Conservation (phyloP, 371 early-diverging fungal genomes). For the Mucor indicus region DNA sequence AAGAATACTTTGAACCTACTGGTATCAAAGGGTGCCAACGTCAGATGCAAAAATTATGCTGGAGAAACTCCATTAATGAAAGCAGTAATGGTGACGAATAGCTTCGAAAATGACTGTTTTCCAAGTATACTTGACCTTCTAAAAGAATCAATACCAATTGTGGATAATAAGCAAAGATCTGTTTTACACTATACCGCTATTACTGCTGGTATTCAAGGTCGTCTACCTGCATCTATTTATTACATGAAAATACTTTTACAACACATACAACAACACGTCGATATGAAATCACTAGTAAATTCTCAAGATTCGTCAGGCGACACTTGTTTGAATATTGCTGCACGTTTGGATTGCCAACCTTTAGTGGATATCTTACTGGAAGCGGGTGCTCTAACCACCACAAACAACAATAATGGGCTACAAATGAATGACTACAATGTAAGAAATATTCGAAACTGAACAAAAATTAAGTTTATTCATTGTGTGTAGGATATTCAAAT, state of each 20-base stretch:
- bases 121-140: constrained; percentile 68
- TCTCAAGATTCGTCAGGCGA: constrained; percentile 80
- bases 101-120: constrained; percentile 80
- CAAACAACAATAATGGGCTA: constrained; percentile 75
- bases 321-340: constrained; percentile 88
- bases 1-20: constrained; percentile 63
- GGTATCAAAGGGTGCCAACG: constrained; percentile 68
- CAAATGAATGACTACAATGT: constrained; percentile 52
- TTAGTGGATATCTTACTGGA: constrained; percentile 70
- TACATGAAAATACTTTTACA: constrained; percentile 74
- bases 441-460: constrained; percentile 2
- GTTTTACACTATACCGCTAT: constrained; percentile 87
- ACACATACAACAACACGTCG: constrained; percentile 25
- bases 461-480: background rate
- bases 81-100: constrained; percentile 79
- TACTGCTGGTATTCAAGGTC: constrained; percentile 58
- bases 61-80: constrained; percentile 88
- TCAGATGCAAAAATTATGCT: constrained; percentile 55
- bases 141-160: constrained; percentile 58
- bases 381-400: constrained; percentile 72
- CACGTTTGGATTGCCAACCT: constrained; percentile 63
- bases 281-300: constrained; percentile 52
- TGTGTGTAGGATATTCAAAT: constrained; percentile 2
- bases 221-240: constrained; percentile 64
- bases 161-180: constrained; percentile 73